Evolutionary conservation across 306 rosid species (phyloP).

Genomic region (Citrullus mucosospermus): DNA sequence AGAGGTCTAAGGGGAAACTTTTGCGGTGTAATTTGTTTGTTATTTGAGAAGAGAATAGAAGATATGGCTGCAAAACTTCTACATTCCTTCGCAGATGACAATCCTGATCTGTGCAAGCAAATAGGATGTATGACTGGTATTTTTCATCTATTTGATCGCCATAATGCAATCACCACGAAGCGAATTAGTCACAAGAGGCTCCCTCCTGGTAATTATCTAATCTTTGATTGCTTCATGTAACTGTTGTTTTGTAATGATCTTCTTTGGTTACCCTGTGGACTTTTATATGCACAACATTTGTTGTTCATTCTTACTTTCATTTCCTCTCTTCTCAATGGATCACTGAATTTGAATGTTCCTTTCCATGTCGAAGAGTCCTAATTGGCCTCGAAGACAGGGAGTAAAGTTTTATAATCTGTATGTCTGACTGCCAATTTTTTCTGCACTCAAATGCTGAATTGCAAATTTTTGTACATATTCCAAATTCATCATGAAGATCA

Average conservation of each 20-base stretch:
- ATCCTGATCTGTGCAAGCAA: constrained; percentile 87
- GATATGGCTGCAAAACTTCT: constrained; percentile 84
- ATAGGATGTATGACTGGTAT: constrained; percentile 93
- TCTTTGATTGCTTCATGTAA: neutral
- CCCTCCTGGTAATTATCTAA: constrained; percentile 35
- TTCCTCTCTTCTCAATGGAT: neutral
- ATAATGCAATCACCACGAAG: constrained; percentile 36
- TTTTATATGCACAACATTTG: neutral
- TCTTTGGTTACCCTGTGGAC: neutral
- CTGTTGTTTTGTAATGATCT: neutral
- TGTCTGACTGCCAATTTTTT: neutral
- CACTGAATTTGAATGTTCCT: neutral
- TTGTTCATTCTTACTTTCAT: neutral
- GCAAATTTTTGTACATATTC: neutral
- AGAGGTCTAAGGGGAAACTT: neutral
- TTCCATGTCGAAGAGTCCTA: neutral
- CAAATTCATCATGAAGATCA: neutral
- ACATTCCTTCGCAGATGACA: constrained; percentile 86
- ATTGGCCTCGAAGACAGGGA: neutral
- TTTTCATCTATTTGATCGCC: constrained; percentile 75
- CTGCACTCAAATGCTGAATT: neutral
- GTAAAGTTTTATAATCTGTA: neutral
- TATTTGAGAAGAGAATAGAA: constrained; percentile 13
- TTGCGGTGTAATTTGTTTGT: neutral
- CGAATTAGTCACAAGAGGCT: constrained; percentile 50